Evolutionary conservation across 2,329 filamentous ascomycete genomes (phyloP), one percentile per base, ranked within the genome.

Genomic region (Hypoxylon sp.): DNA sequence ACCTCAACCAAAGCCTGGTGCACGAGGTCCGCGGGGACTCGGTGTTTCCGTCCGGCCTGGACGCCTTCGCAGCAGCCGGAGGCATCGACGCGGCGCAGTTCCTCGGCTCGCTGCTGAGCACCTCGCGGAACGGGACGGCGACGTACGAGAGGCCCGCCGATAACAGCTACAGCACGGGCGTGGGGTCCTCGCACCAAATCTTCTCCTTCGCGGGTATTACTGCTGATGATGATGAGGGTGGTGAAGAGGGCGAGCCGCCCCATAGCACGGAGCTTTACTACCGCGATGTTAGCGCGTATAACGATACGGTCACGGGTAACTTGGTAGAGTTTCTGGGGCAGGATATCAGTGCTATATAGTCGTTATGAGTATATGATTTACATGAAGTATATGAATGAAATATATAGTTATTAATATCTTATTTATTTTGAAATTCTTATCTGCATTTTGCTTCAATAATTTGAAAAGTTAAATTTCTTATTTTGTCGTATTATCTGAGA

Each of bases 11-110:
- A 55, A 73, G 73, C 1, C 62, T 77, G 29, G 48, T 68, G 4
- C 53, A 75, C 21, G 65, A 69, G 12, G 63, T 76, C 1, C 48
- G 59, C 1, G 78, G 78, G 7, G 59, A 63, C 4, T 62, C 71
- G 4, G 73, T 77, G 5, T 78, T 88, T 40, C 81, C 86, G 0
- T 82, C 78, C 0, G 83, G 83, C 1, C 69, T 87, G 2, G 81
- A 87, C 57, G 80, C 78, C 0, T 86, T 87, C 57, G 60, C 70
- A 16, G 49, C 68, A 3, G 35, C 71, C 46, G 48, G 64, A 27
- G 36, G 63, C 38, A 19, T 69, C 15, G 44, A 67, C 5, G 27
- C 72, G 53, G 29, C 66, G 36, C 26, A 27, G 15, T 66, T 54
- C 43, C 35, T 34, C 42, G 69, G 59, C 21, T 65, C 67, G 6